A percentile compares a stretch with the other conserved stretches of the same genome.
phyloP scores from a whole-genome alignment of 2,329 filamentous ascomycete species.

The Phoma herbarum region DNA sequence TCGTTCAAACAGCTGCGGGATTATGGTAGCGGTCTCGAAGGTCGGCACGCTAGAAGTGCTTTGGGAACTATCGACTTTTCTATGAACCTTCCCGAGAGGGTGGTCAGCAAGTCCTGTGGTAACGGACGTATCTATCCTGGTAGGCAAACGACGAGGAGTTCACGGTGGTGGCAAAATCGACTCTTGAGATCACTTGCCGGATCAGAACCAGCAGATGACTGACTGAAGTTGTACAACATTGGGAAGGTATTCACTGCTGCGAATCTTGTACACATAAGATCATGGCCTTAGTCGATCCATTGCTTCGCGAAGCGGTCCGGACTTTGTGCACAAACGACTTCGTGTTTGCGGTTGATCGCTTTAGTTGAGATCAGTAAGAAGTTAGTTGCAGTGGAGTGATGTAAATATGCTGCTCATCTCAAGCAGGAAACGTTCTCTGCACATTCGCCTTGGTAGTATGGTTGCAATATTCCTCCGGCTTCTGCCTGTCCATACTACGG shows the following conservation, averaged over 20 bases:
- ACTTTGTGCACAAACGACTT: neutral
- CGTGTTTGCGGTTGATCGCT: neutral
- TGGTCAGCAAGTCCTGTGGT: neutral
- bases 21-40: neutral
- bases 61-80: neutral
- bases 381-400: neutral
- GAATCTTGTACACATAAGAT: neutral
- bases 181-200: neutral
- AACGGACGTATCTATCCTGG: neutral
- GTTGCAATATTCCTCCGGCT: neutral
- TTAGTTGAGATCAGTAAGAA: neutral
- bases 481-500: neutral
- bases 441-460: neutral
- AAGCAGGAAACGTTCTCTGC: neutral
- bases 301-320: neutral
- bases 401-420: neutral
- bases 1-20: neutral
- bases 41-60: neutral
- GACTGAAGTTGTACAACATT: neutral
- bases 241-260: neutral
- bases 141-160: neutral
- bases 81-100: neutral
- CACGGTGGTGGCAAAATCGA: neutral
- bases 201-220: neutral
- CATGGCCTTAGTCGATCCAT: neutral